Evolutionary conservation across 495 filamentous ascomycete genomes (phyloP), one percentile per base, ranked within the genome.

Genomic region (Xylaria cubensis): DNA sequence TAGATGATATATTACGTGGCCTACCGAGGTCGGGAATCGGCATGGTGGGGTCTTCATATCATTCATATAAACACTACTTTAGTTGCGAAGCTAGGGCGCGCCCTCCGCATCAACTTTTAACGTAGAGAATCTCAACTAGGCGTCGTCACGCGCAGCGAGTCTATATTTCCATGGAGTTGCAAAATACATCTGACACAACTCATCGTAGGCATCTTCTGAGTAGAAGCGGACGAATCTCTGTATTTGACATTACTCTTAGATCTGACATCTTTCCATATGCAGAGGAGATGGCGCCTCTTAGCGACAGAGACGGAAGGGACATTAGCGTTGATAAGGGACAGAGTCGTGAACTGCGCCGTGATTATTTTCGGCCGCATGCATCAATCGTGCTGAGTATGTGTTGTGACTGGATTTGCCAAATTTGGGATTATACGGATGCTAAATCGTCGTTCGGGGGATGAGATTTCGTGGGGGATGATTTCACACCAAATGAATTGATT

Each of bases 41-140:
- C 36, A 5, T 48, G n/a, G n/a, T 51, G 48, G 48, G 48, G 48
- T 2, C 0, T 21, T 48, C 41, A 48, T 50, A 9, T 39, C 5
- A 48, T n/a, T 50, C 13, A 48, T 17, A 48, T 50, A 7, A 51
- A 24, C 2, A 9, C n/a, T 6, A 51, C n/a, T 24, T 21, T 21
- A 51, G 48, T 55, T 8, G 3, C 19, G 58, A 34, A 39, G 34
- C 58, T 39, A 59, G 58, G 58, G 58, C 29, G 58, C 58, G 58
- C 58, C 32, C 34, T 61, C 9, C 58, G 39, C 55, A 59, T 59
- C 10, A 4, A 34, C 13, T 17, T 32, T 59, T 15, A 36, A 36
- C 26, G 9, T 10, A 41, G 34, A 15, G 53, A 56, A 58, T 58
- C 12, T 58, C 3, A 26, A 13, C 10, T 53, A 13, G 50, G 10